Percentiles rank a stretch among this genome's conserved stretches.
phyloP scores from a whole-genome alignment of 139 green algal genomes.

The Gonium pectorale region DNA sequence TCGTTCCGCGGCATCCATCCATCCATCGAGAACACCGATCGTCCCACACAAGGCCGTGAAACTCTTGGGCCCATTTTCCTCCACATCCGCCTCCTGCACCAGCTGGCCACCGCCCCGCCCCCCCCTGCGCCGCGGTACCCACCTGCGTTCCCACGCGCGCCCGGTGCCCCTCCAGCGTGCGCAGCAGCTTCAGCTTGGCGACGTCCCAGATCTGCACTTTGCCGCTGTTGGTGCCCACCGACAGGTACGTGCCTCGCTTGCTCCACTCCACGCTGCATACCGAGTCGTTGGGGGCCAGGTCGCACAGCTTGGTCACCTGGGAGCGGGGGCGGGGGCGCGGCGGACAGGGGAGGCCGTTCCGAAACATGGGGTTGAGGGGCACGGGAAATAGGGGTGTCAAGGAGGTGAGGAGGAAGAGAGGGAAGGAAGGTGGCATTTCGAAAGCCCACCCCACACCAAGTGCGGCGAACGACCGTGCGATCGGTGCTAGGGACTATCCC shows the following conservation, averaged over 20 bases:
- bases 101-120: background rate
- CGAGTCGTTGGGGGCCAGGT: conserved; percentile 76
- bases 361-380: too few relatives aligned
- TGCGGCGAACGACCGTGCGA: too few relatives aligned
- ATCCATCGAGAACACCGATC: background rate
- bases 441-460: too few relatives aligned
- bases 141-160: conserved; percentile 61
- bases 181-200: conserved; percentile 75
- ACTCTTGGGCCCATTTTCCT: too few relatives aligned
- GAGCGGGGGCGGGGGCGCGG: background rate
- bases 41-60: background rate
- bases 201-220: conserved; percentile 88
- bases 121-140: background rate
- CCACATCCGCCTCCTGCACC: too few relatives aligned
- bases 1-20: too few relatives aligned
- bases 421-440: too few relatives aligned
- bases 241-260: conserved; percentile 89
- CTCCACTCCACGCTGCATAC: conserved; percentile 94
- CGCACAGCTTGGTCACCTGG: conserved; percentile 94
- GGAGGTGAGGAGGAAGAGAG: background rate
- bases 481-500: too few relatives aligned
- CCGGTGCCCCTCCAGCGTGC: conserved; percentile 86
- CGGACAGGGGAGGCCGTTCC: too few relatives aligned
- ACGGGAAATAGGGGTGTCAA: too few relatives aligned
- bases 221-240: conserved; percentile 87